Conservation (phyloP, 2,329 filamentous ascomycete species). For the Aspergillus transmontanensis region DNA sequence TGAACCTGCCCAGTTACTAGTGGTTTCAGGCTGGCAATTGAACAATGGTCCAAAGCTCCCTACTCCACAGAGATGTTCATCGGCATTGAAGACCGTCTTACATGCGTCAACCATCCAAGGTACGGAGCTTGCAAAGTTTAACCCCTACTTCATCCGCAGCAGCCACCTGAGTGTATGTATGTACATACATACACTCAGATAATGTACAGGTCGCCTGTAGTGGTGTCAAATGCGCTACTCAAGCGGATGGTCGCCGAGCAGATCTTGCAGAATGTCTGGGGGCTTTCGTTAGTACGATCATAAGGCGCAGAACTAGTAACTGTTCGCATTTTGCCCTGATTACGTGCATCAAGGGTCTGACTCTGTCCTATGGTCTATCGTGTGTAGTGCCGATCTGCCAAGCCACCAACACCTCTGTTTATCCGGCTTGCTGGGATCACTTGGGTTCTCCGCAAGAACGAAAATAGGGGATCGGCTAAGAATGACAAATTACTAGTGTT, state of each 20-base stretch:
- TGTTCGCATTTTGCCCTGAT: neutral
- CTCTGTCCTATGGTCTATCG: neutral
- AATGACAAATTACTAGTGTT: constrained; percentile 9
- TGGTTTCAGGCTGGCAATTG: neutral
- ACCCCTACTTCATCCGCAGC: neutral
- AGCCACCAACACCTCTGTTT: neutral
- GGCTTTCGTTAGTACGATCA: neutral
- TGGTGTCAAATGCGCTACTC: neutral
- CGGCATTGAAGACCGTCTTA: constrained; percentile 1
- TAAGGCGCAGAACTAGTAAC: neutral
- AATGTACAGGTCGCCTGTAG: neutral
- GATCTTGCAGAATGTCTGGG: neutral
- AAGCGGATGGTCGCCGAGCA: neutral
- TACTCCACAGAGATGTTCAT: neutral
- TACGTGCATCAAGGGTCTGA: constrained; percentile 3
- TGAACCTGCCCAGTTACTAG: neutral
- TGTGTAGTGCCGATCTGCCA: neutral
- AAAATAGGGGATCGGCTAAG: constrained; percentile 6
- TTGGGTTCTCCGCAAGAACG: neutral
- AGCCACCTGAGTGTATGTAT: neutral
- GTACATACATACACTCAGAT: neutral
- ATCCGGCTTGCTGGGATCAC: constrained; percentile 4
- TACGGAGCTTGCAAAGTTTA: neutral
- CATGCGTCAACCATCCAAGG: neutral
- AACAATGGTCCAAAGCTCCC: neutral